Conservation (phyloP, 2,329 filamentous ascomycete genomes). For the Exserohilum turcica region DNA sequence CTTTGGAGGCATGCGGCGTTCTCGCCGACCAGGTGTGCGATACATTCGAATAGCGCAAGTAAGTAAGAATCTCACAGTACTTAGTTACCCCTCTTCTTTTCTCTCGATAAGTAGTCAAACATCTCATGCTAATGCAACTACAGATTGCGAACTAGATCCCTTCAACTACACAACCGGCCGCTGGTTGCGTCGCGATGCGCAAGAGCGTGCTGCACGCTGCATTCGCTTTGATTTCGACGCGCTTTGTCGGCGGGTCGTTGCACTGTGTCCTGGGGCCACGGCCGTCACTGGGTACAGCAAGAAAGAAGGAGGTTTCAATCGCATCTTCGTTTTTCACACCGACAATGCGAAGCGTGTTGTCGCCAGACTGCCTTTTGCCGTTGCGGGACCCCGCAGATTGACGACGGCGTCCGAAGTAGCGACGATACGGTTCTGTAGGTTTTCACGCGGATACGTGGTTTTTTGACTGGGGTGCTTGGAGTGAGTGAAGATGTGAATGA, state of each 20-base stretch:
- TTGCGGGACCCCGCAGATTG: conserved; percentile 47
- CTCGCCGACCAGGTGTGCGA: too few relatives aligned
- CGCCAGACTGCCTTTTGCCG: conserved; percentile 49
- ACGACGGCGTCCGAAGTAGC: conserved; percentile 54
- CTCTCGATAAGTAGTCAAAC: too few relatives aligned
- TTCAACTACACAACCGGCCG: not conserved
- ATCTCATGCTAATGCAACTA: too few relatives aligned
- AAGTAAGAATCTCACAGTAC: too few relatives aligned
- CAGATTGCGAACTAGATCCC: too few relatives aligned
- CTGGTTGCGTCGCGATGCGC: not conserved
- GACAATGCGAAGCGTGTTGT: conserved; percentile 48
- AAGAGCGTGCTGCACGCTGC: conserved; percentile 44
- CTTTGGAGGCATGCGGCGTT: too few relatives aligned
- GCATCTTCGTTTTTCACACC: conserved; percentile 51
- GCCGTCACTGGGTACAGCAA: conserved; percentile 48
- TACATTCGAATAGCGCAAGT: too few relatives aligned
- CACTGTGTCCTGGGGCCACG: conserved; percentile 45
- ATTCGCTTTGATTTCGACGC: conserved; percentile 50
- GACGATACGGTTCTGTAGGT: conserved; percentile 50
- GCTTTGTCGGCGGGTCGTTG: conserved; percentile 46
- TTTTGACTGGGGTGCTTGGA: too few relatives aligned
- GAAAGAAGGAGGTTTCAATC: conserved; percentile 53
- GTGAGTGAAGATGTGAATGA: conserved; percentile 18
- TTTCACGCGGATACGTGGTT: too few relatives aligned
- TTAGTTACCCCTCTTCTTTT: too few relatives aligned